These are phyloP conservation scores for Sanghuangporus weigelae DNA, from an alignment of 1,284 basidiomycete species.

Conservation along the genomic window DNA sequence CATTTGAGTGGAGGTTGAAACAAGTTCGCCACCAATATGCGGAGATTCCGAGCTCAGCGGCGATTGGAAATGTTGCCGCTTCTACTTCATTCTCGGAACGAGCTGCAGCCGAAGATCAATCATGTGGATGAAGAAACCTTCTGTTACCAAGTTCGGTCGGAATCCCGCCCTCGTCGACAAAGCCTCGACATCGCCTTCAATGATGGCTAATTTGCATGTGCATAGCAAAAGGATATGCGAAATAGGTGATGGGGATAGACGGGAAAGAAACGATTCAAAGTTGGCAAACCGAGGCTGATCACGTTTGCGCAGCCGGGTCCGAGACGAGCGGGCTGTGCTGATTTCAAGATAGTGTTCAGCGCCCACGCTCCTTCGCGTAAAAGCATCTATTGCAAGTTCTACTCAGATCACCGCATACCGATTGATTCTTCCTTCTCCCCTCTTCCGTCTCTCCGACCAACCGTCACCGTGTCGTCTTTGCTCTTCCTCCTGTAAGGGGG, in stretches of 20 bases:
- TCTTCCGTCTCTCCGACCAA: background rate
- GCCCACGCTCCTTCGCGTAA: background rate
- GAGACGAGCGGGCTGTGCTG: slow-evolving; percentile 1
- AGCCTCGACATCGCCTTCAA: background rate
- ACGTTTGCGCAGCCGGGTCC: background rate
- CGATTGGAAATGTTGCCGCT: background rate
- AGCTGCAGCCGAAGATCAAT: background rate
- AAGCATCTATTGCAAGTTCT: background rate
- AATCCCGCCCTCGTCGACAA: background rate
- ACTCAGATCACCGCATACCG: background rate
- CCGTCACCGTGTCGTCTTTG: background rate
- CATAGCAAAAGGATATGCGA: background rate
- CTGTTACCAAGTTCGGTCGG: background rate
- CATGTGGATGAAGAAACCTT: background rate
- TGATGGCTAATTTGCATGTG: background rate
- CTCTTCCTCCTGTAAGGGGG: background rate
- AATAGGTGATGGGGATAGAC: background rate
- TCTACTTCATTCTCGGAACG: background rate
- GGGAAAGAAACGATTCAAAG: background rate
- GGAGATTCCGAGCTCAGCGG: background rate
- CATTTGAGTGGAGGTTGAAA: background rate
- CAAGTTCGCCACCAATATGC: background rate
- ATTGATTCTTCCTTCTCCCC: background rate
- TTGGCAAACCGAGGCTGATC: background rate
- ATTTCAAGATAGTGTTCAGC: background rate